A percentile compares a stretch with the other conserved stretches of the same genome.
phyloP scores from a whole-genome alignment of 2,329 filamentous ascomycete genomes.

The Talaromyces sp. region DNA sequence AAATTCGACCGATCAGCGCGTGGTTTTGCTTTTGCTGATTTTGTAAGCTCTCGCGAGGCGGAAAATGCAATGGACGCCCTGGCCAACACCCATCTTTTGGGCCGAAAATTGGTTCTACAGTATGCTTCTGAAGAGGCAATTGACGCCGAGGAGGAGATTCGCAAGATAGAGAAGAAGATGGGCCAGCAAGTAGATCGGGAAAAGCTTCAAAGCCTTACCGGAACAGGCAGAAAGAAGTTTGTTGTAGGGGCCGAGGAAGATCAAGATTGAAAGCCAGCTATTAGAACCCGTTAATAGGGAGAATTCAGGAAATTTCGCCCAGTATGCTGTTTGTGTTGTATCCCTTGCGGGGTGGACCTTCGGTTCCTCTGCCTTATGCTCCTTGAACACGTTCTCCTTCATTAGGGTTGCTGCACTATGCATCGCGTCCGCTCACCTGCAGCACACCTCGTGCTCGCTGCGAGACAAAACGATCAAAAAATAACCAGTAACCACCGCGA shows the following conservation, averaged over 20 bases:
- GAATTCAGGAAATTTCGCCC: slow-evolving; percentile 14
- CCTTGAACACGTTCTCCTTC: slow-evolving; percentile 28
- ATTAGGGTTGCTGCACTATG: slow-evolving; percentile 14
- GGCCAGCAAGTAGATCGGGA: slow-evolving; percentile 86
- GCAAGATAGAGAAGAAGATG: slow-evolving; percentile 95
- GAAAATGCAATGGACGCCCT: slow-evolving; percentile 85
- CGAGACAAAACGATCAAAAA: slow-evolving; percentile 8
- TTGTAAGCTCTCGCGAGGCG: slow-evolving; percentile 84
- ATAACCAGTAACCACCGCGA: neutral
- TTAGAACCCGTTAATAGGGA: slow-evolving; percentile 25
- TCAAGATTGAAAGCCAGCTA: slow-evolving; percentile 33
- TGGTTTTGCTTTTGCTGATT: slow-evolving; percentile 96
- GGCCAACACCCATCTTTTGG: slow-evolving; percentile 86
- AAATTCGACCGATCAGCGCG: slow-evolving; percentile 85
- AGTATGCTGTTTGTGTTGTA: slow-evolving; percentile 10
- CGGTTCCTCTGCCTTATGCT: slow-evolving; percentile 9
- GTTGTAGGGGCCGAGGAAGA: slow-evolving; percentile 68
- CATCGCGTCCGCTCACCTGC: slow-evolving; percentile 12
- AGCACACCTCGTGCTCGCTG: slow-evolving; percentile 23
- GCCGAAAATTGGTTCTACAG: slow-evolving; percentile 81
- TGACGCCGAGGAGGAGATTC: slow-evolving; percentile 92
- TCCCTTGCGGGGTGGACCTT: slow-evolving; percentile 29
- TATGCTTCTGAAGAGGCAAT: slow-evolving; percentile 83
- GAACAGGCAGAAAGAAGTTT: slow-evolving; percentile 77
- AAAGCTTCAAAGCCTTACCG: slow-evolving; percentile 80